Evolutionary conservation across 75 land plant species (phyloP), one percentile per base, ranked within the genome.

Genomic region (Gnetum montanum): DNA sequence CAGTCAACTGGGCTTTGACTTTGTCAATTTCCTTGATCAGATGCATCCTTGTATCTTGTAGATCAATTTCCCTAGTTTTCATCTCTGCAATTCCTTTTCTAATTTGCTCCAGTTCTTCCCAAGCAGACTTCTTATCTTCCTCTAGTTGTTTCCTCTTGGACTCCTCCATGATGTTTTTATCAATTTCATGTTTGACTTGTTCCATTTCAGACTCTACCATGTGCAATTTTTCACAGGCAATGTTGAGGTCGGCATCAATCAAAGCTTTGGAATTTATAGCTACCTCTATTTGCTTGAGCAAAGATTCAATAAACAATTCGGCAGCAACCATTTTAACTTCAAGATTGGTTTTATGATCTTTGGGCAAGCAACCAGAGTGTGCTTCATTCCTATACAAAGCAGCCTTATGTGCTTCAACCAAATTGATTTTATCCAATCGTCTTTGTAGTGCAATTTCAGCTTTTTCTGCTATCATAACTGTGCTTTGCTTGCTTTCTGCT

Each of bases 11-110:
- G 50, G 69, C 57, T 44, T 66, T 77, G 31, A 20, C 31, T 41
- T 76, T 84, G 24, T 66, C 54, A 36, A 88, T 82, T 54, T 75
- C 73, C 38, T 68, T 60, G 26, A 77, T 71, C 57, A 84, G 60
- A 23, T 64, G 68, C 7, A 74, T 75, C 35, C 76, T 70, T 59
- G 68, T 54, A 34, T 79, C 66, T 58, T 82, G 78, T 16, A 71
- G 61, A 59, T 78, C 76, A 13, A 60, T 70, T 58, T 81, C 90
- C 56, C 74, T 76, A 46, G 72, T 77, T 51, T 68, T 81, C 31
- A 77, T 41, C 47, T 76, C 90, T 41, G 45, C 8, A 47, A 80
- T 78, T 65, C 83, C 81, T 34, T 68, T 76, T 57, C 60, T 77
- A 30, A 80, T 65, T 36, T 59, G 64, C 48, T 73, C 92, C 36